A percentile compares a stretch with the other conserved stretches of the same genome.
These are phyloP conservation scores for Pseudohalonectria lignicola DNA, from an alignment of 2,329 filamentous ascomycete species.

Conservation along the genomic window DNA sequence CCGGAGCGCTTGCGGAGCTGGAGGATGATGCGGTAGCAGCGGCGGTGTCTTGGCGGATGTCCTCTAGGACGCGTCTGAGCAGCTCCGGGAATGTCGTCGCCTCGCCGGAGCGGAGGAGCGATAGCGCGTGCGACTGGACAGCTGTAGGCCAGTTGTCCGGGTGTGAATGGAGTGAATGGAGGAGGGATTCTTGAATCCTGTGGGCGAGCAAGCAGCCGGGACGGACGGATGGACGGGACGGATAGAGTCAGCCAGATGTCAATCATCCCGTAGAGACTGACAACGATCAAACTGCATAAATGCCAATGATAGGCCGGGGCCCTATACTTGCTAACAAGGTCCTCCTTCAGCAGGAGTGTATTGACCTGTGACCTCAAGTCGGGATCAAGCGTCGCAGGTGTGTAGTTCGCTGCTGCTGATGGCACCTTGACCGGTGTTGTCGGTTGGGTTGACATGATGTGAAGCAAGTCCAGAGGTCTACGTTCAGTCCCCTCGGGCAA, in stretches of 20 bases:
- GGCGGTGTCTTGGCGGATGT: constrained; percentile 41
- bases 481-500: no score
- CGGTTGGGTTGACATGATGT: constrained; percentile 14
- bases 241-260: no score
- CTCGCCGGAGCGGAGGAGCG: constrained; percentile 49
- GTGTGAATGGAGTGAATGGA: constrained; percentile 50
- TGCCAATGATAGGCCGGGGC: background rate
- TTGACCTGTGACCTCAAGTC: constrained; percentile 55
- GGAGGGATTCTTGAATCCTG: constrained; percentile 54
- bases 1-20: constrained; percentile 12
- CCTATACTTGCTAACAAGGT: constrained; percentile 49
- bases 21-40: constrained; percentile 17
- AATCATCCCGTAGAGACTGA: constrained; percentile 1
- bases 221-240: background rate
- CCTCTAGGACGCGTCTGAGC: constrained; percentile 48
- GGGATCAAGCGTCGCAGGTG: constrained; percentile 47
- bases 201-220: background rate
- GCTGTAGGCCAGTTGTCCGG: constrained; percentile 50
- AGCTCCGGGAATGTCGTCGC: constrained; percentile 50
- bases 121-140: constrained; percentile 47
- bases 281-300: constrained; percentile 3
- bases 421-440: constrained; percentile 52
- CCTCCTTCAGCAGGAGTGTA: constrained; percentile 42
- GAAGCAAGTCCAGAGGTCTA: no score
- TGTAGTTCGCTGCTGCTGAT: constrained; percentile 46